A percentile compares a stretch with the other conserved stretches of the same genome.
phyloP scores from a whole-genome alignment of 805 yeast species.

The Wickerhamiella alocasiicola region DNA sequence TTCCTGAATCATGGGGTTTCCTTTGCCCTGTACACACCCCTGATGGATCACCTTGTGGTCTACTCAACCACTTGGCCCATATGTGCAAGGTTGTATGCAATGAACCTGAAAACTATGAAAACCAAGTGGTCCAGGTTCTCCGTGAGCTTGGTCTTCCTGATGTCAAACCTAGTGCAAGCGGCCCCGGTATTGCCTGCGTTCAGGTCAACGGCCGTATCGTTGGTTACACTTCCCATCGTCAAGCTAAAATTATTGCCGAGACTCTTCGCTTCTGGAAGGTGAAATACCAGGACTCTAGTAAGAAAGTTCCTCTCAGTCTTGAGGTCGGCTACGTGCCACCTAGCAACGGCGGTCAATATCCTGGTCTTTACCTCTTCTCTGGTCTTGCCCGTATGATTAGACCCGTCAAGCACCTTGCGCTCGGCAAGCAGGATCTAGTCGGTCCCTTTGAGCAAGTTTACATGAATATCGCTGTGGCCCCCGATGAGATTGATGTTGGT shows the following conservation, averaged over 20 bases:
- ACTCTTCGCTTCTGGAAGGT: slow-evolving; percentile 89
- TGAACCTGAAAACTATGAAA: slow-evolving; percentile 14
- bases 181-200: slow-evolving; percentile 77
- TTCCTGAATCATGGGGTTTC: slow-evolving; percentile 99
- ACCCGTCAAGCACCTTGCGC: slow-evolving; percentile 84
- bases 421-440: slow-evolving; percentile 69
- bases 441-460: slow-evolving; percentile 98
- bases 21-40: slow-evolving; percentile 98
- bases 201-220: slow-evolving; percentile 85
- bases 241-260: slow-evolving; percentile 76
- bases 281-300: slow-evolving; percentile 32
- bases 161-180: slow-evolving; percentile 70
- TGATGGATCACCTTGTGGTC: slow-evolving; percentile 99
- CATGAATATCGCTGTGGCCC: slow-evolving; percentile 90
- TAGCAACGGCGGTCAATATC: slow-evolving; percentile 91
- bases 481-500: slow-evolving; percentile 72
- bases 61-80: slow-evolving; percentile 91
- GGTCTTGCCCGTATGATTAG: slow-evolving; percentile 92
- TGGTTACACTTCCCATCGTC: slow-evolving; percentile 89
- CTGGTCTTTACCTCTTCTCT: slow-evolving; percentile 84
- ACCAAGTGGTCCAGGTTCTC: slow-evolving; percentile 32
- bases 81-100: slow-evolving; percentile 76
- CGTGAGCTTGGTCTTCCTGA: slow-evolving; percentile 73
- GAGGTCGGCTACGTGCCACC: slow-evolving; percentile 96
- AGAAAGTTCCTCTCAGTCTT: slow-evolving; percentile 70